Evolutionary conservation across 192 early-diverging fungal species (phyloP).

Genomic region (Helicostylum pulchrum): DNA sequence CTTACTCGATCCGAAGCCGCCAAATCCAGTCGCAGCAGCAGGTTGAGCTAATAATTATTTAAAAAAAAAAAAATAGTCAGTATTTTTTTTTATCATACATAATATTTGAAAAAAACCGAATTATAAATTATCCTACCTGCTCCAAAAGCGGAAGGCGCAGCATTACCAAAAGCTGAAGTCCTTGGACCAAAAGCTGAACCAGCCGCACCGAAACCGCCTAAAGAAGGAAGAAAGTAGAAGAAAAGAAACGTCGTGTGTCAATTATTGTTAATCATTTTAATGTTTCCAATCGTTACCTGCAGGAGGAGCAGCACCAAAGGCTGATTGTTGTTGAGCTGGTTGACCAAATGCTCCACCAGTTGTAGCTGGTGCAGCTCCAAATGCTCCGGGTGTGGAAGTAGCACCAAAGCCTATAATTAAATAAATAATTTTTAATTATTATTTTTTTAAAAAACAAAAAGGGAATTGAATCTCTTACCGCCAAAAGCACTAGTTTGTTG

Average conservation of each 20-base stretch:
- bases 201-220: conserved; percentile 14
- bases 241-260: background rate
- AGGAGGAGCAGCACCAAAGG: conserved; percentile 29
- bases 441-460: background rate
- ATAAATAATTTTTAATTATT: background rate
- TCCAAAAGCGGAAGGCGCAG: conserved; percentile 17
- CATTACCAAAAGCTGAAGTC: no score
- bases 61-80: background rate
- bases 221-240: no score
- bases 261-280: background rate
- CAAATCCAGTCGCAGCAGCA: conserved; percentile 14
- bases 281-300: background rate
- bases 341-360: conserved; percentile 22
- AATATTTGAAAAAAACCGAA: no score
- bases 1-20: conserved; percentile 18
- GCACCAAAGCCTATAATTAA: conserved; percentile 9
- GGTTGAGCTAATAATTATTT: background rate
- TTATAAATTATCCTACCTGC: conserved; percentile 9
- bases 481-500: conserved; percentile 42
- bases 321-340: conserved; percentile 33
- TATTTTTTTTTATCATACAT: background rate
- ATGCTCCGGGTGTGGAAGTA: conserved; percentile 4
- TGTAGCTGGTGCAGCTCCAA: conserved; percentile 1
- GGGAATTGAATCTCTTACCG: background rate
- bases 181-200: conserved; percentile 19